phyloP scores from a whole-genome alignment of 164 flowering plant species.

The Nymphaea colorata region DNA sequence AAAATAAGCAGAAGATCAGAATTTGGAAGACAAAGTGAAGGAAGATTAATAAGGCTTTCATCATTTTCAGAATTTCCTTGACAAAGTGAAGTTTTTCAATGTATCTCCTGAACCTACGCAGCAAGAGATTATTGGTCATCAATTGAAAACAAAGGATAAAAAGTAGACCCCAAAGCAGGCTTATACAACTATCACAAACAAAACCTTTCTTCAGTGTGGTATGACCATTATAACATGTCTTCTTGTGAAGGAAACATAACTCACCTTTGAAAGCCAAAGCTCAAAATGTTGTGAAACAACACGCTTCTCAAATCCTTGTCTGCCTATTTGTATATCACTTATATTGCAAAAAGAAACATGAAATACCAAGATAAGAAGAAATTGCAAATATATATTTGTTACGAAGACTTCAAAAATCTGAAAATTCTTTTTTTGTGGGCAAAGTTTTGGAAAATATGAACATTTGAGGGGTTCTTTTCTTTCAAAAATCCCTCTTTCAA shows the following conservation, averaged over 20 bases:
- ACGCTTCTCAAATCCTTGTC: slow-evolving; percentile 88
- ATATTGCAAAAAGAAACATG: slow-evolving; percentile 27
- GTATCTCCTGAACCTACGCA: slow-evolving; percentile 81
- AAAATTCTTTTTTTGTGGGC: too few relatives aligned
- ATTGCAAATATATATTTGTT: too few relatives aligned
- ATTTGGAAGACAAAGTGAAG: too few relatives aligned
- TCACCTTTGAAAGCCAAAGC: slow-evolving; percentile 94
- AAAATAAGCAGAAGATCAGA: too few relatives aligned
- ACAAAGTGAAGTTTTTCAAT: slow-evolving; percentile 47
- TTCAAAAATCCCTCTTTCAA: too few relatives aligned
- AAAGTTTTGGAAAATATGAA: too few relatives aligned
- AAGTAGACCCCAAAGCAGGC: not conserved
- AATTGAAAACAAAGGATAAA: not conserved
- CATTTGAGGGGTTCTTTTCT: too few relatives aligned
- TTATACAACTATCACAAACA: too few relatives aligned
- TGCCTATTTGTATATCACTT: slow-evolving; percentile 47
- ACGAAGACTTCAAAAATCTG: too few relatives aligned
- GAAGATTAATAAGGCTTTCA: too few relatives aligned
- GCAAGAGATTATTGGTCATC: not conserved
- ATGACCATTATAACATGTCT: not conserved
- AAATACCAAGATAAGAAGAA: too few relatives aligned
- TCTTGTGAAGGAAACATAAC: slow-evolving; percentile 9
- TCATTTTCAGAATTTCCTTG: too few relatives aligned
- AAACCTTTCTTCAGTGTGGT: not conserved
- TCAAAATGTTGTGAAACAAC: slow-evolving; percentile 93